A percentile compares a stretch with the other conserved stretches of the same genome.
Conservation (phyloP, 2,329 filamentous ascomycete genomes). For the Talaromyces sp. region DNA sequence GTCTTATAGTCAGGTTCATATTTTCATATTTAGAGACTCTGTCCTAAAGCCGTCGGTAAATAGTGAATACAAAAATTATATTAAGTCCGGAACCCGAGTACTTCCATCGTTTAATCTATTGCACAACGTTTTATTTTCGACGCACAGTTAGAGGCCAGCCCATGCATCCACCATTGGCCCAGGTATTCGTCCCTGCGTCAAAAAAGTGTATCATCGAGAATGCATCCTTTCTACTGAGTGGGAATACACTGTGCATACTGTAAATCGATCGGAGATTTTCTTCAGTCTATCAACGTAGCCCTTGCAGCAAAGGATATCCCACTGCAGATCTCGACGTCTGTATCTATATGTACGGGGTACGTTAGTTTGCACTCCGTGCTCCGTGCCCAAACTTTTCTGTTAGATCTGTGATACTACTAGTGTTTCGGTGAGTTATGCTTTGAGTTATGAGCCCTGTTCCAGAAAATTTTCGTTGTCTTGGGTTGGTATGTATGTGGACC, state of each 20-base stretch:
- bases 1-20: neutral
- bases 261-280: neutral
- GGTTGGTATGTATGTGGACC: neutral
- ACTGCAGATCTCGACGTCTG: neutral
- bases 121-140: neutral
- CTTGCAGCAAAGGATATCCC: neutral
- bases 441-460: neutral
- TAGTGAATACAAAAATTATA: neutral
- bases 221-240: neutral
- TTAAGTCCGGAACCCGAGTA: neutral
- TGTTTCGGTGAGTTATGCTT: neutral
- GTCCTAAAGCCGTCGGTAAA: neutral
- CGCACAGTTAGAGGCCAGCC: neutral
- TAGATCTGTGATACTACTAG: neutral
- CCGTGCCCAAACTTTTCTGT: neutral
- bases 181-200: slow-evolving; percentile 3
- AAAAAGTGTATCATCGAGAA: slow-evolving; percentile 3
- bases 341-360: neutral
- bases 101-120: neutral
- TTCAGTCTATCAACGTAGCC: neutral
- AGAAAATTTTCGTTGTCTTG: neutral
- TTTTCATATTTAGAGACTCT: neutral
- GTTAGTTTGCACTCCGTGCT: neutral
- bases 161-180: neutral
- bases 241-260: neutral